Base-by-base conservation (phyloP, 1,284 basidiomycete genomes). In the Cerrena zonata region DNA sequence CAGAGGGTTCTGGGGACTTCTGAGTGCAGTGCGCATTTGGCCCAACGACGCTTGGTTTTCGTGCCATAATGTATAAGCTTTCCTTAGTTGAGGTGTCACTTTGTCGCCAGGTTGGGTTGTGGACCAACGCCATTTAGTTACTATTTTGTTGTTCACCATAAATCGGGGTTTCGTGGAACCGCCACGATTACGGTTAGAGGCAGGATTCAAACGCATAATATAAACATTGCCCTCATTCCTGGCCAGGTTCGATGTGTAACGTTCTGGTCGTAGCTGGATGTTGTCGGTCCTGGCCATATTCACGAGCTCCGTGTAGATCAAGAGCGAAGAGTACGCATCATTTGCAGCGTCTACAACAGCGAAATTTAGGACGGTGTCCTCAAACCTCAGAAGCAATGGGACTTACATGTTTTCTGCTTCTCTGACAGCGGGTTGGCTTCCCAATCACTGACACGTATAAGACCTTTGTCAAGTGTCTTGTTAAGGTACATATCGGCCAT, bases 331-430 rank as follows among this genome's bases (percentile, higher is more conserved):
- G 57, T 84, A 75, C 42, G 73, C 79, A 56, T 84, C 81, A 54
- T 83, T 83, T 0, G 81, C 80, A 0, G 82, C 80, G 54, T 83
- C 80, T 82, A n/a, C n/a, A n/a, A n/a, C n/a, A n/a, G 43, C 25
- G 22, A 38, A n/a, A 18, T 30, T 22, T 15, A 5, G 15, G n/a
- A n/a, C n/a, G n/a, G n/a, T n/a, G n/a, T n/a, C n/a, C n/a, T n/a
- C n/a, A n/a, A n/a, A n/a, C n/a, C n/a, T n/a, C n/a, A n/a, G n/a
- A n/a, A n/a, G n/a, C n/a, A n/a, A n/a, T n/a, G n/a, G n/a, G n/a
- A 30, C 74, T 46, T 47, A 82, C 81, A 84, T 49, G 73, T 67
- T 37, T 75, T 58, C 65, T 82, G 80, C 42, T 61, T 59, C 27
- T 61, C 50, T 19, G 62, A 69, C 18, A 85, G 66, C 4, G 60